These are phyloP conservation scores for Picea sitchensis DNA, from an alignment of 75 land plant genomes.

Conservation along the genomic window DNA sequence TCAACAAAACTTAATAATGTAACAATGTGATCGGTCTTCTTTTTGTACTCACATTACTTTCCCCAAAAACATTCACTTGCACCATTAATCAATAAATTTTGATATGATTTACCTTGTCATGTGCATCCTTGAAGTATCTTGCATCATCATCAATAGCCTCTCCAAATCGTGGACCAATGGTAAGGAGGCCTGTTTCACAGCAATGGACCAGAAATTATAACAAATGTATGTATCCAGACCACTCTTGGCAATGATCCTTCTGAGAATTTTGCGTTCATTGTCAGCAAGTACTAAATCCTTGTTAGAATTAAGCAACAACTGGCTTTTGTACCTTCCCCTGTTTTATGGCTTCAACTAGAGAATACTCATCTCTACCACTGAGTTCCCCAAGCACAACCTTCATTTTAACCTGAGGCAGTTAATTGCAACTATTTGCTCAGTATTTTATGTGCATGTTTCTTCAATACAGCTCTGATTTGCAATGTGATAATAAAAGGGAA, in stretches of 20 bases:
- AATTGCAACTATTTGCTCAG: neutral
- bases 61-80: neutral
- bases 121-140: constrained; percentile 96
- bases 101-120: constrained; percentile 53
- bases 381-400: constrained; percentile 97
- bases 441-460: neutral
- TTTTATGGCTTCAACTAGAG: constrained; percentile 90
- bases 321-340: constrained; percentile 39
- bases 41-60: too few species aligned
- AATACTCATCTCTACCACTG: constrained; percentile 93
- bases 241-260: too few species aligned
- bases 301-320: too few species aligned
- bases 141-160: constrained; percentile 99
- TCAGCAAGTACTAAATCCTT: too few species aligned
- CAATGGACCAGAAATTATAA: too few species aligned
- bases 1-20: too few species aligned
- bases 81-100: neutral
- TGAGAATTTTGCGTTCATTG: too few species aligned
- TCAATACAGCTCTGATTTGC: neutral
- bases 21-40: too few species aligned
- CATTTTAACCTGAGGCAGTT: constrained; percentile 75
- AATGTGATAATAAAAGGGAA: neutral
- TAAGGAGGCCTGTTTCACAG: too few species aligned
- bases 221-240: too few species aligned
- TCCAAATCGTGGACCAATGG: constrained; percentile 74